phyloP scores from a whole-genome alignment of 2,329 filamentous ascomycete genomes.

The Cercospora zeae-maydis region DNA sequence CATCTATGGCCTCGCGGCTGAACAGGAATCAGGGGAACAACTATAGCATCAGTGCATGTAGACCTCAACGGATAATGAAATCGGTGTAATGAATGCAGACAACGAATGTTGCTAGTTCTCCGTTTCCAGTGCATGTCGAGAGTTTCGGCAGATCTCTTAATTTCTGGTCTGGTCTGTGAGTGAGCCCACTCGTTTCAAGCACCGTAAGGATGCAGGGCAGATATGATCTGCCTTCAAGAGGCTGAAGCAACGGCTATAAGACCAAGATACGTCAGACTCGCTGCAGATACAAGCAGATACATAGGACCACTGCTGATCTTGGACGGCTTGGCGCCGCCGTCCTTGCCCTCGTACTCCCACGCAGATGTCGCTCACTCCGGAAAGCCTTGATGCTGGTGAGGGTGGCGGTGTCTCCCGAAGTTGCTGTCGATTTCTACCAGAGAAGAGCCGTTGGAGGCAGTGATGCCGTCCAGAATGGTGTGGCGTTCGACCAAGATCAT shows the following conservation, averaged over 20 bases:
- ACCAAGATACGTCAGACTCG: conserved; percentile 26
- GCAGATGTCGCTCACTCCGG: conserved; percentile 37
- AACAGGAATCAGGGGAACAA: not conserved
- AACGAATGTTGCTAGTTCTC: not conserved
- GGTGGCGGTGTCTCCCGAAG: conserved; percentile 17
- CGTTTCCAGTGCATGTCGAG: not conserved
- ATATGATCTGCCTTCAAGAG: not conserved
- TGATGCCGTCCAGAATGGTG: conserved; percentile 46
- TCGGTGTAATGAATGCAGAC: not conserved
- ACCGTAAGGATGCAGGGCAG: not conserved
- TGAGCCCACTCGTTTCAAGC: no score
- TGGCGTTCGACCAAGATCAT: conserved; percentile 41
- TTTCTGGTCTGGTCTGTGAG: not conserved
- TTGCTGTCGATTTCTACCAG: conserved; percentile 52
- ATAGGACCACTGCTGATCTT: conserved; percentile 33
- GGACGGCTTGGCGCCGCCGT: conserved; percentile 36
- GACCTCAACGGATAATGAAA: not conserved
- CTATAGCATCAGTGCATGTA: not conserved
- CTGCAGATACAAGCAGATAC: conserved; percentile 36
- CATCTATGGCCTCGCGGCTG: conserved; percentile 5
- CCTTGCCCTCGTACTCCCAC: conserved; percentile 38
- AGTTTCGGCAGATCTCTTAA: not conserved
- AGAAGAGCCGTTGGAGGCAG: conserved; percentile 42
- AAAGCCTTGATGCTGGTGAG: conserved; percentile 40
- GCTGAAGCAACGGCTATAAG: conserved; percentile 5